phyloP scores from a whole-genome alignment of 768 basidiomycete genomes.

The Sistotremastrum niveocremeum region DNA sequence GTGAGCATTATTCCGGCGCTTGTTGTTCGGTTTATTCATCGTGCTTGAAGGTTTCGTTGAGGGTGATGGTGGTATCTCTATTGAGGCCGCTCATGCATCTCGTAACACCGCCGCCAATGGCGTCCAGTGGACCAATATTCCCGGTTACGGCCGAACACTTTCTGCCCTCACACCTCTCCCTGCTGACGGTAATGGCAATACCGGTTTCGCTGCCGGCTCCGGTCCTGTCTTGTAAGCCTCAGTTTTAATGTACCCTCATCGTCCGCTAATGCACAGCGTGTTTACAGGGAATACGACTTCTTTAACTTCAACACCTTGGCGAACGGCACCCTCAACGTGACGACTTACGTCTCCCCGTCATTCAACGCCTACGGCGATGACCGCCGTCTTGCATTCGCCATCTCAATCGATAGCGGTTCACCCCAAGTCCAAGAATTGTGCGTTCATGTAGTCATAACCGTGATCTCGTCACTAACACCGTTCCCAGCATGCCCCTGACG shows the following conservation, averaged over 20 bases:
- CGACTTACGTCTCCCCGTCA: slow-evolving; percentile 36
- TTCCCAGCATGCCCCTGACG: slow-evolving; percentile 23
- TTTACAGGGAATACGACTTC: slow-evolving; percentile 48
- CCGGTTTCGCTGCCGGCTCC: slow-evolving; percentile 44
- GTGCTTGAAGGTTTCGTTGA: slow-evolving; percentile 39
- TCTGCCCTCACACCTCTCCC: slow-evolving; percentile 52
- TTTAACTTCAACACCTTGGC: slow-evolving; percentile 39
- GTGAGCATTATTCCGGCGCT: slow-evolving; percentile 15
- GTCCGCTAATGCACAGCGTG: background rate
- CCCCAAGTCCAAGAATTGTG: slow-evolving; percentile 29
- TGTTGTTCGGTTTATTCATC: background rate
- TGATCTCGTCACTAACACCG: slow-evolving; percentile 3
- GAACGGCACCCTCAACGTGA: slow-evolving; percentile 33
- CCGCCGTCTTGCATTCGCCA: slow-evolving; percentile 36
- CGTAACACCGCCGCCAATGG: slow-evolving; percentile 34
- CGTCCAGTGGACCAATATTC: slow-evolving; percentile 45
- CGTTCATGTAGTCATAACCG: background rate
- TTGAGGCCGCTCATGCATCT: slow-evolving; percentile 49
- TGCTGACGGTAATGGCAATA: slow-evolving; percentile 30
- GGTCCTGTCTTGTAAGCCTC: slow-evolving; percentile 45
- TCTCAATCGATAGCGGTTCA: slow-evolving; percentile 34
- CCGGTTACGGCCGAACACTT: slow-evolving; percentile 44
- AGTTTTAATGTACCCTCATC: background rate
- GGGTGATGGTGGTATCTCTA: slow-evolving; percentile 46
- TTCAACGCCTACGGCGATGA: slow-evolving; percentile 36